Percentiles rank a stretch among this genome's conserved stretches.
Conservation (phyloP, 2,329 filamentous ascomycete species). For the Metarhizium robertsii region DNA sequence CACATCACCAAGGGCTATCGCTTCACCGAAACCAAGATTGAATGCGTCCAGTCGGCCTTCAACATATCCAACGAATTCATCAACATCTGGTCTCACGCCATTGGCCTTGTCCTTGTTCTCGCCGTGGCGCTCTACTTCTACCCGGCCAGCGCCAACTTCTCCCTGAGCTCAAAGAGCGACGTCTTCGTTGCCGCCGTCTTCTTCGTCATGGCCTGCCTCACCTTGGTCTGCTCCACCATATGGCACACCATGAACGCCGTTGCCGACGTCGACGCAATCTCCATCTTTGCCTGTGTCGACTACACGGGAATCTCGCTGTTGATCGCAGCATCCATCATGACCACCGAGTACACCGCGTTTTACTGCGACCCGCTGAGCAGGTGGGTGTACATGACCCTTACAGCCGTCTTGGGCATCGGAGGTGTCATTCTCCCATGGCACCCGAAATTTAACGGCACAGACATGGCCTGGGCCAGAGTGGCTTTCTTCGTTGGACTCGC, state of each 20-base stretch:
- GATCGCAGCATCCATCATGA: constrained; percentile 94
- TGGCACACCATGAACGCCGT: constrained; percentile 99
- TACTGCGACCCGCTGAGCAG: constrained; percentile 90
- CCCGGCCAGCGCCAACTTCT: constrained; percentile 78
- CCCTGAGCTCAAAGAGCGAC: constrained; percentile 75
- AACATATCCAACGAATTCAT: constrained; percentile 84
- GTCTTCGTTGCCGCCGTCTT: constrained; percentile 87
- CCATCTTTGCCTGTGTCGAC: constrained; percentile 94
- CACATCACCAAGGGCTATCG: constrained; percentile 89
- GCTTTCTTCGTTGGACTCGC: constrained; percentile 84
- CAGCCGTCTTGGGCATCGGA: constrained; percentile 69
- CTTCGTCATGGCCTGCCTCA: constrained; percentile 93
- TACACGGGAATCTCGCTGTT: constrained; percentile 96
- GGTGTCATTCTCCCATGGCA: constrained; percentile 95
- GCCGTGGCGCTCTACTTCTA: constrained; percentile 94
- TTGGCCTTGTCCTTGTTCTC: constrained; percentile 82
- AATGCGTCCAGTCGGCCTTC: constrained; percentile 78
- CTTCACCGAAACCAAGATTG: constrained; percentile 83
- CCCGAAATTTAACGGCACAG: constrained; percentile 81
- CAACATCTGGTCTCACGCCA: constrained; percentile 95
- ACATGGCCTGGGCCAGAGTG: constrained; percentile 90
- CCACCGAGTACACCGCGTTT: constrained; percentile 96
- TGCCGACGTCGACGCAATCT: constrained; percentile 78
- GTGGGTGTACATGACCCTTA: constrained; percentile 76
- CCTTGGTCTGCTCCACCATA: constrained; percentile 85